phyloP scores from a whole-genome alignment of 1,284 basidiomycete genomes.

The Sanghuangporus sanghuang region DNA sequence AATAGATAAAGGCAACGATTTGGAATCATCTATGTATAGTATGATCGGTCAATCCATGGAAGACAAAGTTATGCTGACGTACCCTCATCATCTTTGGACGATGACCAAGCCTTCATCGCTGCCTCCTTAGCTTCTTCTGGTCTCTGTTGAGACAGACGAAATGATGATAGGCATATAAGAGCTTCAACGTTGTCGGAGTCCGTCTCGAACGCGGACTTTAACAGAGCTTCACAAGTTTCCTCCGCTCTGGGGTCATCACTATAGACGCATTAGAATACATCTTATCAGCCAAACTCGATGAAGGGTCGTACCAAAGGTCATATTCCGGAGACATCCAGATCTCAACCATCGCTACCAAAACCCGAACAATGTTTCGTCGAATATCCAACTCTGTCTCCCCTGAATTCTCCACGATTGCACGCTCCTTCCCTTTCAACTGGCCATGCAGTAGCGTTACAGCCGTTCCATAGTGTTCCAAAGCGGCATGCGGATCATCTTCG shows the following conservation, averaged over 20 bases:
- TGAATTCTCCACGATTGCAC: conserved; percentile 39
- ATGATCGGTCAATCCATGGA: neutral
- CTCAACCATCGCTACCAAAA: conserved; percentile 88
- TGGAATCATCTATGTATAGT: conserved; percentile 50
- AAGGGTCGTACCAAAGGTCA: conserved; percentile 72
- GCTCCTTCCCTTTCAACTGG: conserved; percentile 68
- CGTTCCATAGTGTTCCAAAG: conserved; percentile 76
- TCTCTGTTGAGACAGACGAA: conserved; percentile 83
- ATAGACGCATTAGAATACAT: neutral
- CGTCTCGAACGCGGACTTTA: conserved; percentile 67
- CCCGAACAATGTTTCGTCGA: conserved; percentile 72
- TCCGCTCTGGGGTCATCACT: conserved; percentile 82
- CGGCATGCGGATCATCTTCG: conserved; percentile 69
- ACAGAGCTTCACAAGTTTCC: conserved; percentile 74
- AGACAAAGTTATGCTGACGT: neutral
- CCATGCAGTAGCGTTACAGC: conserved; percentile 73
- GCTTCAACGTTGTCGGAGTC: conserved; percentile 79
- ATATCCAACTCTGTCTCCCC: conserved; percentile 54
- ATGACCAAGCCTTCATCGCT: conserved; percentile 65
- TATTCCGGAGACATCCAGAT: conserved; percentile 90
- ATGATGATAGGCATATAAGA: conserved; percentile 79
- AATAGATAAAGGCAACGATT: conserved; percentile 70
- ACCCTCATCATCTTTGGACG: conserved; percentile 73
- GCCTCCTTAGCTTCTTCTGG: conserved; percentile 75
- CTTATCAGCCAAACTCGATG: neutral